Evolutionary conservation across 2,329 filamentous ascomycete genomes (phyloP).

Genomic region (Diplodia intermedia): DNA sequence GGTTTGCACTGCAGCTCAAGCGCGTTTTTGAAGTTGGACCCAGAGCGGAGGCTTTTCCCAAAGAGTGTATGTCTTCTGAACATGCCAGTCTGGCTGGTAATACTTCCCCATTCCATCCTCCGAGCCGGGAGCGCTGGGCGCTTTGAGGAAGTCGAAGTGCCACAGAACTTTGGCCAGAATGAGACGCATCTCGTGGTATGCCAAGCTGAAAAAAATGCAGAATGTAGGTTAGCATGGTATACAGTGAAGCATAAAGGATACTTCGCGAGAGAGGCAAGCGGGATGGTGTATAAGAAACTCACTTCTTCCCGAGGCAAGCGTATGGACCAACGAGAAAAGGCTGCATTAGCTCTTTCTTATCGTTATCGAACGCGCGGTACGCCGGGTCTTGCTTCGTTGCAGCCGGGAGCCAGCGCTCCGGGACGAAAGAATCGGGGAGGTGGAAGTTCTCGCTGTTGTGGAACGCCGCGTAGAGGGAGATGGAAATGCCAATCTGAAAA

Average conservation of each 20-base stretch:
- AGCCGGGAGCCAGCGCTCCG: constrained; percentile 51
- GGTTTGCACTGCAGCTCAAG: too few relatives aligned
- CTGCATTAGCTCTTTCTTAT: constrained; percentile 48
- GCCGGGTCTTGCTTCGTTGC: constrained; percentile 9
- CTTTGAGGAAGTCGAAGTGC: constrained; percentile 47
- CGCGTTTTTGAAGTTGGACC: too few relatives aligned
- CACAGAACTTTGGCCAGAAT: constrained; percentile 48
- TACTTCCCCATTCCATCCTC: too few relatives aligned
- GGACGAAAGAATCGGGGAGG: constrained; percentile 46
- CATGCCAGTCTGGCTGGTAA: constrained; percentile 35
- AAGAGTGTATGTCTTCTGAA: constrained; percentile 44
- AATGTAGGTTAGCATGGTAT: neutral
- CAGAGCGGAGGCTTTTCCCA: constrained; percentile 47
- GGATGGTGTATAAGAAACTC: constrained; percentile 33
- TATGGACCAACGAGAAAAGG: constrained; percentile 54
- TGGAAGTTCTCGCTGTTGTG: constrained; percentile 42
- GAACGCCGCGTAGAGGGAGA: constrained; percentile 25
- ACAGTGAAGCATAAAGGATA: too few relatives aligned
- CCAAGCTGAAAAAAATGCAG: constrained; percentile 38
- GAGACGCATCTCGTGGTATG: constrained; percentile 51
- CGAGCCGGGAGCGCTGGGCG: constrained; percentile 35
- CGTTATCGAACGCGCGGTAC: constrained; percentile 36
- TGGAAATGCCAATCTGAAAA: neutral
- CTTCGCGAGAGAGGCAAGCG: too few relatives aligned
- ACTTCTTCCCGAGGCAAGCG: constrained; percentile 49